Evolutionary conservation across 768 basidiomycete species (phyloP).

Genomic region (Russula earlei): DNA sequence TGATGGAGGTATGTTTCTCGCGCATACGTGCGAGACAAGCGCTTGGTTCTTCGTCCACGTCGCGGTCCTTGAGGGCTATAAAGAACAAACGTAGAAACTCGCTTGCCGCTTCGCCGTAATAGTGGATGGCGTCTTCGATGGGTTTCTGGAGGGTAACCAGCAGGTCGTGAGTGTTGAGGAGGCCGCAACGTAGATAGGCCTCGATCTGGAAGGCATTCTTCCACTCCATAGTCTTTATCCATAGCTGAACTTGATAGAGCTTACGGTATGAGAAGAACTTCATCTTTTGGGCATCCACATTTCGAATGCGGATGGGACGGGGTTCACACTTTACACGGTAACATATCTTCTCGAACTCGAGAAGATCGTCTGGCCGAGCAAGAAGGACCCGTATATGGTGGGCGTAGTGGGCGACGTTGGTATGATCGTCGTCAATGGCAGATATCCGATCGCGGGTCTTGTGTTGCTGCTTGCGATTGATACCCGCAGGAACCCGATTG

Average conservation of each 20-base stretch:
- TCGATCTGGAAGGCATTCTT: constrained; percentile 38
- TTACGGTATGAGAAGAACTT: constrained; percentile 41
- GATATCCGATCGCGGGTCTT: constrained; percentile 22
- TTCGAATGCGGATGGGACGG: background rate
- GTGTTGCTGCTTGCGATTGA: background rate
- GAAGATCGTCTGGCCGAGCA: background rate
- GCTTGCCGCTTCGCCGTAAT: background rate
- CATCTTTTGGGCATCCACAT: constrained; percentile 19
- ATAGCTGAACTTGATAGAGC: constrained; percentile 36
- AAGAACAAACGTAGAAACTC: background rate
- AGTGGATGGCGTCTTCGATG: background rate
- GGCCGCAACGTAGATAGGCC: constrained; percentile 50
- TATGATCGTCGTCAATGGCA: constrained; percentile 51
- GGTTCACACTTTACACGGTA: background rate
- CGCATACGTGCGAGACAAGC: background rate
- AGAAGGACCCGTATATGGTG: constrained; percentile 22
- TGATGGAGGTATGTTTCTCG: background rate
- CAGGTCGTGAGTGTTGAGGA: constrained; percentile 39
- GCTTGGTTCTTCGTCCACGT: background rate
- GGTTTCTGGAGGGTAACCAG: background rate
- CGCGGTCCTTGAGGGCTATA: background rate
- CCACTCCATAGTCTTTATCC: background rate
- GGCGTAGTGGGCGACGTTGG: constrained; percentile 37
- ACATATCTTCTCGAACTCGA: background rate
- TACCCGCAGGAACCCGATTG: constrained; percentile 26